These are phyloP conservation scores for Ophiocordyceps camponoti-floridani DNA, from an alignment of 2,329 filamentous ascomycete genomes.

Conservation along the genomic window DNA sequence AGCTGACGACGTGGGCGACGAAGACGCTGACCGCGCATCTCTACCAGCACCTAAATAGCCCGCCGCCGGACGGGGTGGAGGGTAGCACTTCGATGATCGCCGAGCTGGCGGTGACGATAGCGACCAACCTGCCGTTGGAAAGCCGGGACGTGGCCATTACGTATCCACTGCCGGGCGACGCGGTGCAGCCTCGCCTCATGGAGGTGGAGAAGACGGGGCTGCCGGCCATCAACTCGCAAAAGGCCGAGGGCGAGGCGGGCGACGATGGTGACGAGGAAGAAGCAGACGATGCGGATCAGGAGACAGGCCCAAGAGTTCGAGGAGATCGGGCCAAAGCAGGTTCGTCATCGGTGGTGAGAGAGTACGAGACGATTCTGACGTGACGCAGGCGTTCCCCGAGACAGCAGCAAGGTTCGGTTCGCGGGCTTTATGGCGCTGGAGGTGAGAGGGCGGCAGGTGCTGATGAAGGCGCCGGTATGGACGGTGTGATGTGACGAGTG, in stretches of 20 bases:
- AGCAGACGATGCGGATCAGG: conserved; percentile 22
- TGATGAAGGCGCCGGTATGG: conserved; percentile 63
- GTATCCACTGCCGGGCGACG: conserved; percentile 64
- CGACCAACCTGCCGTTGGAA: conserved; percentile 73
- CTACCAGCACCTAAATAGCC: conserved; percentile 56
- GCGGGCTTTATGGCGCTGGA: conserved; percentile 60
- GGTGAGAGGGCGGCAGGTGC: conserved; percentile 56
- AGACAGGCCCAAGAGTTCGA: conserved; percentile 23
- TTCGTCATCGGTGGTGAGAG: conserved; percentile 15
- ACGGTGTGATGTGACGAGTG: conserved; percentile 16
- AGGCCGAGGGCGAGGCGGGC: conserved; percentile 16
- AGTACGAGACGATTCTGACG: conserved; percentile 17
- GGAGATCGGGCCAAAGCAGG: conserved; percentile 28
- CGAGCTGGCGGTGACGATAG: conserved; percentile 73
- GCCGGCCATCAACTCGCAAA: conserved; percentile 36
- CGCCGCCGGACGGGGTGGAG: conserved; percentile 64
- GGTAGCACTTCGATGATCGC: conserved; percentile 85
- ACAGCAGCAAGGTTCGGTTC: conserved; percentile 46
- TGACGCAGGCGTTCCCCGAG: conserved; percentile 23
- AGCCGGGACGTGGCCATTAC: conserved; percentile 78
- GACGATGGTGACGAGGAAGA: conserved; percentile 17
- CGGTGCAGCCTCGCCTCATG: conserved; percentile 59
- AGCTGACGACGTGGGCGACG: conserved; percentile 54
- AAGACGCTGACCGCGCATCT: conserved; percentile 50
- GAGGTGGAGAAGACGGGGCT: conserved; percentile 62